Base-by-base conservation (phyloP, 225 moss, liverwort and hornwort genomes). In the Asterella californica region DNA sequence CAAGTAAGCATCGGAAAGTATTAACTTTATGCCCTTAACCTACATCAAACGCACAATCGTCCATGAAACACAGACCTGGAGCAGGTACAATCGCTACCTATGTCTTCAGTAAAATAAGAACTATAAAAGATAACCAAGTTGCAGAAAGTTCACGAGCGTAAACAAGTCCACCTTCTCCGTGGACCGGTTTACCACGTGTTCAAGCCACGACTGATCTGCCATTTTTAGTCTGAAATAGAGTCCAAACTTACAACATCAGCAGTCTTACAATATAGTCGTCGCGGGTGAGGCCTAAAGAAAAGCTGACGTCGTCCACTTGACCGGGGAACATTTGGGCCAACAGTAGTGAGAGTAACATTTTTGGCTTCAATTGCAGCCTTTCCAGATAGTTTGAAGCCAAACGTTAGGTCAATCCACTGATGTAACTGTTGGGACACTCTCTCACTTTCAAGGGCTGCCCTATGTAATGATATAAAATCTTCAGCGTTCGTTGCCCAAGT, bases 341-440 rank as follows among this genome's bases (percentile, higher is more conserved):
- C 84, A 83, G 87, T 90, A 17, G 81, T 81, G 38, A 94, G 79
- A 38, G 91, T 86, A 59, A 94, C 91, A 85, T 94, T 94, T 75
- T 92, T 94, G 55, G 94, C 92, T 84, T 81, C 78, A 65, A 94
- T 72, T 62, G 94, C 92, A 82, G 91, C 89, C 88, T 91, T 89
- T n/a, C 92, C 94, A 38, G 91, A 91, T 54, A 94, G 86, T 83
- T 92, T 90, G 82, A 86, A 92, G 17, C 94, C 94, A 83, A 94
- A 94, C 22, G 92, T 94, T 57, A 94, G 82, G 79, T 94, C 92
- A 82, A 94, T 94, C 94, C 94, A 94, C 76, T 94, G 89, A 83
- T 94, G 92, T 59, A 94, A 80, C 81, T 91, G 88, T 82, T 80
- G 83, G 46, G 94, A 94, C 50, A 92, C 94, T 76, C 85, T 86